Conservation (phyloP, 805 yeast genomes). For the Soucietia sequanensis region DNA sequence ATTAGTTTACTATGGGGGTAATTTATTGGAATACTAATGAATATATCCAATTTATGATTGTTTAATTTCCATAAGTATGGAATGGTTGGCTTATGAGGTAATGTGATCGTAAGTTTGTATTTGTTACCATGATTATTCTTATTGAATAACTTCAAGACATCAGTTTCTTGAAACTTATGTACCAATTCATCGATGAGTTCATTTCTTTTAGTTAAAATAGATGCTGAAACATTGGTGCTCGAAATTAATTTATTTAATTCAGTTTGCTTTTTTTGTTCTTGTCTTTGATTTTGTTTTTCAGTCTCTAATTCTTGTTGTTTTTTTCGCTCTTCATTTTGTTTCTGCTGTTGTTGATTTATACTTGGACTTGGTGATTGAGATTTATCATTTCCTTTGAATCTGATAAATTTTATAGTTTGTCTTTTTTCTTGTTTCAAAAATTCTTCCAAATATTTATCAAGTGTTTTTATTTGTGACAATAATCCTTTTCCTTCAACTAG, state of each 20-base stretch:
- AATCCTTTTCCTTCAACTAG: conserved; percentile 51
- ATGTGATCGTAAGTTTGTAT: conserved; percentile 33
- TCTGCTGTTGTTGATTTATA: too few relatives aligned
- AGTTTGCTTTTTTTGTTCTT: background rate
- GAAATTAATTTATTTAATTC: too few relatives aligned
- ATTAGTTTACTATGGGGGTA: conserved; percentile 27
- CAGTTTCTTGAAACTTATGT: conserved; percentile 23
- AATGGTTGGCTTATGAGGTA: conserved; percentile 10
- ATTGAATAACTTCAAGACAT: conserved; percentile 24
- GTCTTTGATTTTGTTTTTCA: conserved; percentile 1
- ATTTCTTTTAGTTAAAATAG: conserved; percentile 11
- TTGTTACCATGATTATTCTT: conserved; percentile 21
- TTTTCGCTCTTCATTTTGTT: conserved; percentile 5
- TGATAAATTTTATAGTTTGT: conserved; percentile 61
- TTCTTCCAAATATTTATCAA: conserved; percentile 58
- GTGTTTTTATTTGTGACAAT: conserved; percentile 50
- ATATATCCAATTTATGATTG: conserved; percentile 22
- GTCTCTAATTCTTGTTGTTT: background rate
- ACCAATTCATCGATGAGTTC: conserved; percentile 23
- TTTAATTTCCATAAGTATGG: conserved; percentile 31
- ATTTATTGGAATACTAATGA: conserved; percentile 30
- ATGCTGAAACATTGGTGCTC: conserved; percentile 7
- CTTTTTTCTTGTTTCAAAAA: conserved; percentile 59
- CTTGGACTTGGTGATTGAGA: conserved; percentile 3
- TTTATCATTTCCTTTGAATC: conserved; percentile 13